These are phyloP conservation scores for Westerdykella aurantiaca DNA, from an alignment of 2,329 filamentous ascomycete species.

Conservation along the genomic window DNA sequence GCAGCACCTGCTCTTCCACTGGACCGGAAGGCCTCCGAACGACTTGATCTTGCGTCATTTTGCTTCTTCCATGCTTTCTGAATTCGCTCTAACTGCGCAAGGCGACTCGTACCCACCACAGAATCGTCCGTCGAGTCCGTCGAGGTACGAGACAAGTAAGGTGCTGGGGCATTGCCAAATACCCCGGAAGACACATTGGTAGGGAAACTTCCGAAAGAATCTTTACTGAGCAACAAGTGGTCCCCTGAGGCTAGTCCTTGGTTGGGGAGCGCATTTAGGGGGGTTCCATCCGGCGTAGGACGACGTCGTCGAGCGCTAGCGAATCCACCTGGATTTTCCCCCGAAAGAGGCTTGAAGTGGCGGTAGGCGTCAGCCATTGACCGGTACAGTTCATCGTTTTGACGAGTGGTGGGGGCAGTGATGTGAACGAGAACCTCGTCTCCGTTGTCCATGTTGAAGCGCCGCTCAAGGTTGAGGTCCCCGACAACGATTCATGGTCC, in stretches of 20 bases:
- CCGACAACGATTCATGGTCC: background rate
- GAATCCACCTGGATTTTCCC: background rate
- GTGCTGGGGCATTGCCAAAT: too few species aligned
- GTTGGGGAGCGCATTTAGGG: background rate
- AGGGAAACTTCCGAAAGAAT: conserved; percentile 33
- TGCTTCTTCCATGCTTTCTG: conserved; percentile 20
- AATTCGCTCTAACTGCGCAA: conserved; percentile 23
- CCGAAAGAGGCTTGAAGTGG: conserved; percentile 24
- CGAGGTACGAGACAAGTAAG: too few species aligned
- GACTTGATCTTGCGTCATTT: conserved; percentile 8
- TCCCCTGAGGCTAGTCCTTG: background rate
- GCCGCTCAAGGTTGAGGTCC: background rate
- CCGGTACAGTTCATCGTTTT: conserved; percentile 39
- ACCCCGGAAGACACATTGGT: conserved; percentile 14
- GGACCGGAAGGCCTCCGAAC: background rate
- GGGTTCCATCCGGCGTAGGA: background rate
- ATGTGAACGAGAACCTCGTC: conserved; percentile 44
- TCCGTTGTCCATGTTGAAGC: conserved; percentile 13
- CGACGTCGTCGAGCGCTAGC: background rate
- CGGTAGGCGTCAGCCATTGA: conserved; percentile 39
- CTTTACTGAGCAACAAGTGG: conserved; percentile 14
- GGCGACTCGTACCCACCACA: conserved; percentile 10
- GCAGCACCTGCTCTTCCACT: background rate
- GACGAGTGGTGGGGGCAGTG: conserved; percentile 38
- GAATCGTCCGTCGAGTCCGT: background rate